Base-by-base conservation (phyloP, 2,329 filamentous ascomycete species). In the Lasiodiplodia sp. region DNA sequence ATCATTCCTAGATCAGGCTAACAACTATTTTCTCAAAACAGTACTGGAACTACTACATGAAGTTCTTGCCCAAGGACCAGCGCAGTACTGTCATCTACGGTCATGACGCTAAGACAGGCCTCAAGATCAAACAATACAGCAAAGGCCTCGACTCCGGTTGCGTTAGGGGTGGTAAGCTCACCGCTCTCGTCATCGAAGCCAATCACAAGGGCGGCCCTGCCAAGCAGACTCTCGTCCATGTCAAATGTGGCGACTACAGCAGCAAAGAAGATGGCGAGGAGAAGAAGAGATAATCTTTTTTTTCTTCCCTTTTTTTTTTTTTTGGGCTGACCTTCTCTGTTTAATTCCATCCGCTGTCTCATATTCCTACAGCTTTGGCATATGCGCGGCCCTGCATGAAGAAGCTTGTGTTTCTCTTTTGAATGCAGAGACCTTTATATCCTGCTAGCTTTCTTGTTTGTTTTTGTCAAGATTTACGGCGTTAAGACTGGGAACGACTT, bases 101-200 rank as follows among this genome's bases (percentile, higher is more conserved):
- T 5, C 95, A 98, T 77, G 93, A 97, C 77, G 88, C 93, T 25
- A 90, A 90, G 74, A 81, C 82, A 2, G 94, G 93, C 0, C 85
- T 96, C 31, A 86, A 87, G 74, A 79, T 91, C 21, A 79, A 87
- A 62, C 84, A 86, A 60, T 96, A 92, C 79, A 92, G 91, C 4
- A 92, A 94, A 75, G 96, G 96, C 0, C 83, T 98, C 57, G 96
- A 98, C 79, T 92, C 91, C 0, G 91, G 90, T 0, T 98, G 96
- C 77, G 89, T 93, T 3, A 87, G 87, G 71, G 94, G 94, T 12
- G 90, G 89, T 1, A 84, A 88, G 71, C 82, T 99, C 72, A 93
- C 91, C 0, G 94, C 92, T 1, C 79, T 97, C 69, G 84, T 97
- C 2, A 87, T 97, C 44, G 87, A 91, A 73, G 87, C 85, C 3